phyloP scores from a whole-genome alignment of 305 asterid species.

The Fraxinus albicans region DNA sequence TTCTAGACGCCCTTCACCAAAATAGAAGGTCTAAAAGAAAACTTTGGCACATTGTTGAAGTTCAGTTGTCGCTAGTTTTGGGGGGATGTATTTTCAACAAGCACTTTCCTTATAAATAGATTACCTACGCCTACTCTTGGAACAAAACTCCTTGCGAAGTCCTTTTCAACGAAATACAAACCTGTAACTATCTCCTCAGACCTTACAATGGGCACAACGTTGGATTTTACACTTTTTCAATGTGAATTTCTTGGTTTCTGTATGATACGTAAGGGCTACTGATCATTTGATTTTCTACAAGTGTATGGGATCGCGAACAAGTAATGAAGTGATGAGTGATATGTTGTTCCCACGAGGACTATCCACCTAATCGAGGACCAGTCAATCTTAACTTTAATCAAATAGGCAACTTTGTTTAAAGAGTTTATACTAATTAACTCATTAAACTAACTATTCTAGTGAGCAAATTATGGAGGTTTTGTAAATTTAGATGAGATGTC shows the following conservation, averaged over 20 bases:
- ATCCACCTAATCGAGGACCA: too few species aligned
- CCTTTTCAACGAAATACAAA: not conserved
- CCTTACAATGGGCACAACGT: not conserved
- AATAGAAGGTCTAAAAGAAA: not conserved
- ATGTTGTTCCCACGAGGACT: too few species aligned
- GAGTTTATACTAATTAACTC: too few species aligned
- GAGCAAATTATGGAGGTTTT: too few species aligned
- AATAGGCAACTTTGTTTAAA: too few species aligned
- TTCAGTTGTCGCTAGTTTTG: not conserved
- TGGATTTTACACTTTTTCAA: not conserved
- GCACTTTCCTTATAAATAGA: not conserved
- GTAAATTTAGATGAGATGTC: too few species aligned
- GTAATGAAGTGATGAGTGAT: too few species aligned
- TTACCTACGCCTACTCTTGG: not conserved
- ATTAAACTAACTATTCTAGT: too few species aligned
- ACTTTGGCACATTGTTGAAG: not conserved
- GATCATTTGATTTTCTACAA: too few species aligned
- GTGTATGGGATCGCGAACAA: too few species aligned
- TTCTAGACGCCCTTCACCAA: not conserved
- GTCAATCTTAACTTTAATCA: too few species aligned
- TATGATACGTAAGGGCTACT: too few species aligned
- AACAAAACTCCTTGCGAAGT: not conserved
- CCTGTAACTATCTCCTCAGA: not conserved
- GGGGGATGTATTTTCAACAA: not conserved
- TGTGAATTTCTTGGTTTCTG: not conserved